Percentiles rank a stretch among this genome's conserved stretches.
These are phyloP conservation scores for Amanita muscaria DNA, from an alignment of 768 basidiomycete species.

Conservation along the genomic window DNA sequence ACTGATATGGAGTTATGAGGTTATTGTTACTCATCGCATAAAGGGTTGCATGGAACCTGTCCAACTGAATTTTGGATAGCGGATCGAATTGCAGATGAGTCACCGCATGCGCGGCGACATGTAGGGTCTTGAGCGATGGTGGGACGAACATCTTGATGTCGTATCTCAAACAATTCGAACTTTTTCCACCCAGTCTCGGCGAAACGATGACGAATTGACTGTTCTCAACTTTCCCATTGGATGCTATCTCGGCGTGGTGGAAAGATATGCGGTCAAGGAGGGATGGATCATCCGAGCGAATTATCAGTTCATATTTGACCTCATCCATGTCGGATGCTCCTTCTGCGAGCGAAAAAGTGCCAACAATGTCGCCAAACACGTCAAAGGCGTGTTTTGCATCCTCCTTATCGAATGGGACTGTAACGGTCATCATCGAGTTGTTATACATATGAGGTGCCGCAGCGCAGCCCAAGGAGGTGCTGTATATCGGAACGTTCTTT, in stretches of 20 bases:
- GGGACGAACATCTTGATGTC: slow-evolving; percentile 47
- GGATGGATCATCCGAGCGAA: slow-evolving; percentile 33
- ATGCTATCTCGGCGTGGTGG: slow-evolving; percentile 25
- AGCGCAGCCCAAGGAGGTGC: slow-evolving; percentile 42
- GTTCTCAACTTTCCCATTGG: slow-evolving; percentile 20
- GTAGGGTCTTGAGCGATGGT: slow-evolving; percentile 37
- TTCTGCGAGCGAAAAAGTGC: slow-evolving; percentile 41
- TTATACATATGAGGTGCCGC: slow-evolving; percentile 38
- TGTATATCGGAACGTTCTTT: slow-evolving; percentile 48
- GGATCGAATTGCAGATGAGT: slow-evolving; percentile 44
- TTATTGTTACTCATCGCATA: slow-evolving; percentile 27
- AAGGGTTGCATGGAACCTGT: slow-evolving; percentile 37
- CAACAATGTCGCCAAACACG: slow-evolving; percentile 37
- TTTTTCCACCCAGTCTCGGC: slow-evolving; percentile 17
- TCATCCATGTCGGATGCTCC: slow-evolving; percentile 31
- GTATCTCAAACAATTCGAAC: slow-evolving; percentile 41
- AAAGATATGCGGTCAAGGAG: slow-evolving; percentile 32
- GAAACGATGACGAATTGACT: slow-evolving; percentile 34
- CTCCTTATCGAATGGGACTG: slow-evolving; percentile 27
- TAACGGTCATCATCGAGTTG: slow-evolving; percentile 26
- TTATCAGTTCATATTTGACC: slow-evolving; percentile 39
- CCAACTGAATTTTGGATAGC: slow-evolving; percentile 32
- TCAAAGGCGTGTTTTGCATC: slow-evolving; percentile 37
- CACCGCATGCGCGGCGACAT: slow-evolving; percentile 32
- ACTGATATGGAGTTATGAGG: slow-evolving; percentile 37